phyloP scores from a whole-genome alignment of 345 rosid species.

The Populus alba region DNA sequence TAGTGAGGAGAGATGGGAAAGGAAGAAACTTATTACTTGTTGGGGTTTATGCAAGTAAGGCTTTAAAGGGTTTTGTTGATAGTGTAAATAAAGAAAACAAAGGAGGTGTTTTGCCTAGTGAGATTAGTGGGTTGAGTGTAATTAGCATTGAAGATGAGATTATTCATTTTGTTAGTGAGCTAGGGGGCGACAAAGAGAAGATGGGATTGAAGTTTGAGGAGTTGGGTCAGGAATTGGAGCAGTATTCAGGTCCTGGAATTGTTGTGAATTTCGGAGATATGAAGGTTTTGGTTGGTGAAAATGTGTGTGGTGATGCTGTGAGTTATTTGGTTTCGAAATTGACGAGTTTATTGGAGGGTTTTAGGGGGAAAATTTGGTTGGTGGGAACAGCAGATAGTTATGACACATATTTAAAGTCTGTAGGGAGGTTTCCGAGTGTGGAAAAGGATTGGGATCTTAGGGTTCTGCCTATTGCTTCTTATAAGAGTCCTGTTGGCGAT shows the following conservation, averaged over 20 bases:
- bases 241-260: constrained; percentile 33
- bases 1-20: constrained; percentile 28
- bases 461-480: constrained; percentile 50
- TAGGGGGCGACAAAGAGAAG: constrained; percentile 26
- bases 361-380: constrained; percentile 48
- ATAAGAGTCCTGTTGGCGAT: constrained; percentile 34
- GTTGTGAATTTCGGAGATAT: constrained; percentile 57
- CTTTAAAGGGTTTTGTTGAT: constrained; percentile 42
- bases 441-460: constrained; percentile 68
- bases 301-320: constrained; percentile 15
- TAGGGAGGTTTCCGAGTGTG: constrained; percentile 41
- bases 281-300: constrained; percentile 32
- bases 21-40: constrained; percentile 50
- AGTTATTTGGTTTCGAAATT: constrained; percentile 40
- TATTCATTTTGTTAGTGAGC: constrained; percentile 26
- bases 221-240: constrained; percentile 23
- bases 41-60: constrained; percentile 46
- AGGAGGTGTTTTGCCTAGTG: constrained; percentile 35
- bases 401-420: constrained; percentile 49
- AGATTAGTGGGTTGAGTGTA: constrained; percentile 40
- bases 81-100: constrained; percentile 28
- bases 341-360: constrained; percentile 37
- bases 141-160: constrained; percentile 46
- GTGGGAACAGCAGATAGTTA: constrained; percentile 43
- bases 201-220: constrained; percentile 33